Percentiles rank a stretch among this genome's conserved stretches.
These are phyloP conservation scores for Gossypium ekmanianum DNA, from an alignment of 345 rosid genomes.

Conservation along the genomic window DNA sequence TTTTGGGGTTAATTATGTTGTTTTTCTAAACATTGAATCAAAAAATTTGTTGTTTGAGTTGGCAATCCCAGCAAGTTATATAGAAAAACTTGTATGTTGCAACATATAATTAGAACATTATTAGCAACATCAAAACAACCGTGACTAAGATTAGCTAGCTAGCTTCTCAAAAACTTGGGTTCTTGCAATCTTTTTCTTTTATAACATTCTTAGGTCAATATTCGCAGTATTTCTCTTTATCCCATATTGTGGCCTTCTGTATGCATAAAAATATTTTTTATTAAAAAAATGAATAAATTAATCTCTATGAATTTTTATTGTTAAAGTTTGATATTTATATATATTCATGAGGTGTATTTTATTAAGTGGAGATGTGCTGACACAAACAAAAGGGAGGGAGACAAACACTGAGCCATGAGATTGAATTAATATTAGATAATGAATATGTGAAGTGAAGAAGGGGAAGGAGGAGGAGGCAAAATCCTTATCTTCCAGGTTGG, in stretches of 20 bases:
- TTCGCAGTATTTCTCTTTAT: background rate
- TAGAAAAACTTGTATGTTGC: too few species aligned
- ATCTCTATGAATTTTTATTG: too few species aligned
- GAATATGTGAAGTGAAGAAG: background rate
- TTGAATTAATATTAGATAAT: background rate
- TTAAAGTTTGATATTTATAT: too few species aligned
- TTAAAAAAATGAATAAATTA: too few species aligned
- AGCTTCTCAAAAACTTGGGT: too few species aligned
- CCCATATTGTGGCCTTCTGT: too few species aligned
- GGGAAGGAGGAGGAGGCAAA: slow-evolving; percentile 9
- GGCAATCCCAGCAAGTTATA: slow-evolving; percentile 17
- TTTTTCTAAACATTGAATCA: background rate
- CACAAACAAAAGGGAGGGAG: background rate
- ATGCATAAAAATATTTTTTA: too few species aligned
- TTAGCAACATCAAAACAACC: background rate
- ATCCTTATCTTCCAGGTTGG: slow-evolving; percentile 8
- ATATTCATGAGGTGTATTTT: too few species aligned
- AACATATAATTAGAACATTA: too few species aligned
- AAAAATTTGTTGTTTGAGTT: slow-evolving; percentile 7
- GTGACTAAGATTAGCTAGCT: background rate
- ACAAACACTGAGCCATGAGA: slow-evolving; percentile 2
- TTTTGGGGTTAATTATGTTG: background rate
- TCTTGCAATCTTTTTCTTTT: too few species aligned
- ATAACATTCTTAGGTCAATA: background rate
- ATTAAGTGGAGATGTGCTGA: background rate